Evolutionary conservation across 2,329 filamentous ascomycete genomes (phyloP), one percentile per base, ranked within the genome.

Genomic region (Alternaria alternata): DNA sequence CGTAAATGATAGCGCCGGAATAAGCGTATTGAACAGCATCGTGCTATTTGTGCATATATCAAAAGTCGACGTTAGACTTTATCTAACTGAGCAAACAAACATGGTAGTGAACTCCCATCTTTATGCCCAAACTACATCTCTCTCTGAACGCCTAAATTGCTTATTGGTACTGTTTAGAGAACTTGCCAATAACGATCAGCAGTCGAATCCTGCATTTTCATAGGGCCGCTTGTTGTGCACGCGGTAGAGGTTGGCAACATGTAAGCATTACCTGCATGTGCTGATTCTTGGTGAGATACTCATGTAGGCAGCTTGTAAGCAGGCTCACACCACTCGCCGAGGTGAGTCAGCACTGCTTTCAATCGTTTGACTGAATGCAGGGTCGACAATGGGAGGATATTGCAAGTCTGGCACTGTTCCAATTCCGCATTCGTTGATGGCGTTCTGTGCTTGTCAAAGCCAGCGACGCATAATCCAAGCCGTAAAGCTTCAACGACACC

Each of bases 261-360:
- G 30, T 22, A 16, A 36, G 5, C 46, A 36, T 4, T 7, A 36
- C 18, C 46, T 48, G 5, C 46, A 36, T 24, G 16, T 16, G 46
- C 30, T 48, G 30, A 16, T 34, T 1, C 2, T 16, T 34, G 0
- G 1, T 22, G 1, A 1, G 14, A 20, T 6, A 5, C 12, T 32
- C 3, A 34, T 22, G 4, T 8, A 22, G 28, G 34, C 12, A 2
- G 11, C 18, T 3, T 6, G 12, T 48, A 42, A 14, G 3, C 4
- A 34, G 20, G 5, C 18, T 16, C 1, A 32, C 0, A 18, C 34
- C 5, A 14, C 5, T 22, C 5, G 28, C 44, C 8, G 20, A 6
- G 1, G 1, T 9, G 18, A 1, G 2, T 2, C 14, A 24, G 18
- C 4, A 6, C 16, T 48, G 2, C 1, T 12, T 2, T n/a, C n/a